phyloP scores from a whole-genome alignment of 2,329 filamentous ascomycete species.

The Leptosphaerulina australis region DNA sequence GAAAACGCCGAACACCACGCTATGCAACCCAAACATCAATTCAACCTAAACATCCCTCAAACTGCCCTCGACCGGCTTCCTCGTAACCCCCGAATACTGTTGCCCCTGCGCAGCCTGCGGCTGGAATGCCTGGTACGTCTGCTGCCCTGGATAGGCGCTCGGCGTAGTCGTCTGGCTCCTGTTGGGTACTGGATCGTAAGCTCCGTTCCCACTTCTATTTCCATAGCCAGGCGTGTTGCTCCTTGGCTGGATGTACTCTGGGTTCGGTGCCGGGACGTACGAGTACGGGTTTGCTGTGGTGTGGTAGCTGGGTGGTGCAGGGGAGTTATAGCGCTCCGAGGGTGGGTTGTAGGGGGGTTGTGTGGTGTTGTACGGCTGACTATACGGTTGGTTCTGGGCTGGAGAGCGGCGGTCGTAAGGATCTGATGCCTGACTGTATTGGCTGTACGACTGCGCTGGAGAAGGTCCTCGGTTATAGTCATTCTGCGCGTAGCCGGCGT shows the following conservation, averaged over 20 bases:
- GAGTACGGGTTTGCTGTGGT: conserved; percentile 7
- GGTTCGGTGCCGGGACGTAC: neutral
- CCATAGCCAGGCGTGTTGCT: conserved; percentile 1
- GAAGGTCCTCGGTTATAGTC: conserved; percentile 21
- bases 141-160: conserved; percentile 22
- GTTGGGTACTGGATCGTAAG: neutral
- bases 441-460: conserved; percentile 21
- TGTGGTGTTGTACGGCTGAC: neutral
- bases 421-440: conserved; percentile 19
- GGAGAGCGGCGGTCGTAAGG: conserved; percentile 19
- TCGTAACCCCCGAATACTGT: conserved; percentile 15
- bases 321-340: conserved; percentile 9
- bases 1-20: conserved; percentile 8
- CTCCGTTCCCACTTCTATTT: neutral
- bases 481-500: conserved; percentile 19
- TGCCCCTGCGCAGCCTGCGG: conserved; percentile 8
- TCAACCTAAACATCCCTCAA: conserved; percentile 26
- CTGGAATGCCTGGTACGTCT: conserved; percentile 22
- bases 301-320: conserved; percentile 14
- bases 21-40: neutral
- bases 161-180: conserved; percentile 1
- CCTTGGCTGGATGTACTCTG: conserved; percentile 1
- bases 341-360: conserved; percentile 5
- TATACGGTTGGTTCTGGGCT: conserved; percentile 4
- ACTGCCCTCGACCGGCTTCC: conserved; percentile 27